Conservation (phyloP, 2,329 filamentous ascomycete genomes). For the Ceratocystis cubensis region DNA sequence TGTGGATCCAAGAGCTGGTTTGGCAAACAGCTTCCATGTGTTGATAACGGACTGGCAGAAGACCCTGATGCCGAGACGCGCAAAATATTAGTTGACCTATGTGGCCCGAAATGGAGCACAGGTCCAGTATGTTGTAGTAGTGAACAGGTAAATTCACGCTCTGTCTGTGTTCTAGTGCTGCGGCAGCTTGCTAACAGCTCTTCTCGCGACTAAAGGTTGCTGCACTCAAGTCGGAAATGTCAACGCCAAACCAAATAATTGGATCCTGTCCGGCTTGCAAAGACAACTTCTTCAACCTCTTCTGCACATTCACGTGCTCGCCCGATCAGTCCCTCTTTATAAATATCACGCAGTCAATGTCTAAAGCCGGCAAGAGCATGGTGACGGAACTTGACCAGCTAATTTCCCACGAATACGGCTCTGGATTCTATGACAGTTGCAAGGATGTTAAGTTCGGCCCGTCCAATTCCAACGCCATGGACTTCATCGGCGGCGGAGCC, state of each 20-base stretch:
- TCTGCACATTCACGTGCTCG: constrained; percentile 97
- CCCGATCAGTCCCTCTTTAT: constrained; percentile 92
- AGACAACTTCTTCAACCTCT: constrained; percentile 95
- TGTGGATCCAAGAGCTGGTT: constrained; percentile 89
- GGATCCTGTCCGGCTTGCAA: constrained; percentile 93
- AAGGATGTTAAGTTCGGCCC: constrained; percentile 98
- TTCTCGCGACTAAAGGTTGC: constrained; percentile 44
- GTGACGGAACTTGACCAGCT: constrained; percentile 87
- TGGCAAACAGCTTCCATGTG: constrained; percentile 76
- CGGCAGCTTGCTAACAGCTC: constrained; percentile 4
- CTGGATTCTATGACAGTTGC: constrained; percentile 89
- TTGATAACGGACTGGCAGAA: constrained; percentile 74
- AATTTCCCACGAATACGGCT: constrained; percentile 69
- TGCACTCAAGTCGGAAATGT: constrained; percentile 68
- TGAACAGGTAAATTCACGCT: constrained; percentile 49
- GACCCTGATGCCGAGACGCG: constrained; percentile 60
- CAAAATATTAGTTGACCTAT: constrained; percentile 69
- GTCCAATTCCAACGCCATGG: constrained; percentile 85
- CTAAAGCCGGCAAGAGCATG: constrained; percentile 42
- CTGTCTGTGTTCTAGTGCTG: background rate
- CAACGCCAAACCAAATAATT: constrained; percentile 78
- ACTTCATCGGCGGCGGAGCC: constrained; percentile 88
- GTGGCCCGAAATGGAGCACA: constrained; percentile 73
- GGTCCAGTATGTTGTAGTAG: constrained; percentile 74
- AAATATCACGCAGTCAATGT: constrained; percentile 68